These are phyloP conservation scores for Candida boidinii DNA, from an alignment of 805 yeast genomes.

Conservation along the genomic window DNA sequence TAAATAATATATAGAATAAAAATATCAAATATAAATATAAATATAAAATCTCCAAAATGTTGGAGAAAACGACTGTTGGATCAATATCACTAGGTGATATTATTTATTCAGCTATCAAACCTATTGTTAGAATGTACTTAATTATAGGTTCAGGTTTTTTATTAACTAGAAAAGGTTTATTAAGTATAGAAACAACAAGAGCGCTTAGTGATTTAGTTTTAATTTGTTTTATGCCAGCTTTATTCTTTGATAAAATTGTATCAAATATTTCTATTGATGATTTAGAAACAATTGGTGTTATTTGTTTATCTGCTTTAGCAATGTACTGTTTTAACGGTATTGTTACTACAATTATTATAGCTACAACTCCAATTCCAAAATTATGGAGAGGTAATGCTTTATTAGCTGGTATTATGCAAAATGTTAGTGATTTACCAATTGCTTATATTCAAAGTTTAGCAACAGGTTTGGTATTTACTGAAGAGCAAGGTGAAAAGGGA, in stretches of 20 bases:
- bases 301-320: constrained; percentile 41
- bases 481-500: constrained; percentile 23
- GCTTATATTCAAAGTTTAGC: constrained; percentile 66
- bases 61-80: too few relatives aligned
- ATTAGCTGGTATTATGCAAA: constrained; percentile 65
- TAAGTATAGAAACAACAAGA: constrained; percentile 53
- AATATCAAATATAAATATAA: too few relatives aligned
- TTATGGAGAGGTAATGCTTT: constrained; percentile 66
- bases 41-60: neutral
- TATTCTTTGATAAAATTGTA: constrained; percentile 57
- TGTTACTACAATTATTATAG: constrained; percentile 30
- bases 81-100: constrained; percentile 19
- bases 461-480: constrained; percentile 28
- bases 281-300: constrained; percentile 62
- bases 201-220: constrained; percentile 59
- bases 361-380: constrained; percentile 43
- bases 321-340: constrained; percentile 42
- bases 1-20: too few relatives aligned
- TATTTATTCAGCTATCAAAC: constrained; percentile 52
- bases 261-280: constrained; percentile 52
- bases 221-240: constrained; percentile 55
- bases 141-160: constrained; percentile 61
- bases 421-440: constrained; percentile 70
- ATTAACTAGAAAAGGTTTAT: constrained; percentile 48
- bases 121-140: constrained; percentile 66